phyloP scores from a whole-genome alignment of 2,329 filamentous ascomycete species.

The Cylindrodendrum hubeiense region DNA sequence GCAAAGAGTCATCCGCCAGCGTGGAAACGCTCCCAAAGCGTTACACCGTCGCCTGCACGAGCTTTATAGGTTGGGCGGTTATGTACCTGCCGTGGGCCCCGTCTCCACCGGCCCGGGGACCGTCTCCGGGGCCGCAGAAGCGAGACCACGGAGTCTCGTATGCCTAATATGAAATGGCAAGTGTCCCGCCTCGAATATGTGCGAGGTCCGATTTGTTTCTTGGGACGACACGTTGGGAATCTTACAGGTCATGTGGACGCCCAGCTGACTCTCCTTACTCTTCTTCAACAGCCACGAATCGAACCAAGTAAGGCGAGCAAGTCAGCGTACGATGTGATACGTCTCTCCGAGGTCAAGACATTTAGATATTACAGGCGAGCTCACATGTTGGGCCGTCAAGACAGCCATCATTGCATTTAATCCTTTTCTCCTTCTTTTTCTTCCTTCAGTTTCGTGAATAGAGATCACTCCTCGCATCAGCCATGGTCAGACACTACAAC shows the following conservation, averaged over 20 bases:
- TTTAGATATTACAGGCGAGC: constrained; percentile 4
- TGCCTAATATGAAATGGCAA: constrained; percentile 16
- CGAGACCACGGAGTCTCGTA: constrained; percentile 1
- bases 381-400: not conserved
- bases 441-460: not conserved
- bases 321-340: constrained; percentile 5
- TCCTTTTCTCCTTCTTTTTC: not conserved
- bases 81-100: not conserved
- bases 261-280: constrained; percentile 3
- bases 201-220: constrained; percentile 7
- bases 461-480: not conserved
- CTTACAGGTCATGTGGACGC: constrained; percentile 11
- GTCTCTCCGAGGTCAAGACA: not conserved
- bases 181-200: constrained; percentile 7
- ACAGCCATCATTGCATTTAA: not conserved
- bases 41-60: not conserved
- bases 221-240: constrained; percentile 10
- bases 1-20: constrained; percentile 12
- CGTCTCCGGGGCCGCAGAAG: constrained; percentile 16
- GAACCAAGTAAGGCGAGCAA: not conserved
- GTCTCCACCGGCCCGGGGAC: constrained; percentile 18
- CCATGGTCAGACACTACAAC: constrained; percentile 53
- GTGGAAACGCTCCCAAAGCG: not conserved
- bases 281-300: constrained; percentile 7
- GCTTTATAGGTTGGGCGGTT: not conserved